Conservation (phyloP, 192 early-diverging fungal genomes). For the Cladochytrium replicatum region DNA sequence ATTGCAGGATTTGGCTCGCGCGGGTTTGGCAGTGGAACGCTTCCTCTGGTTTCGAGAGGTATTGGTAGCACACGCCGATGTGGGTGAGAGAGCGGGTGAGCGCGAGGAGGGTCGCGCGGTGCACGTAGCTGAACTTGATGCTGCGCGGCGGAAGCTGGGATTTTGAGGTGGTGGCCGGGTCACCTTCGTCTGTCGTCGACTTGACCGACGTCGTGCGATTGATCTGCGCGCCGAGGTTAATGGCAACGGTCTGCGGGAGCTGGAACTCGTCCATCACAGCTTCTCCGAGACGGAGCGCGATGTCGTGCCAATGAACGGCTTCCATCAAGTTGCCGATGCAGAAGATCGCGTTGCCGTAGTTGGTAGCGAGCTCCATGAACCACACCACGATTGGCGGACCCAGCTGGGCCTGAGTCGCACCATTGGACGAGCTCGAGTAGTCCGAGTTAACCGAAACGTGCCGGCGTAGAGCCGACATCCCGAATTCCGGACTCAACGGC, state of each 20-base stretch:
- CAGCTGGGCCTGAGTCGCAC: slow-evolving; percentile 14
- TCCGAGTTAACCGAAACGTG: background rate
- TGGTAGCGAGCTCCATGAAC: slow-evolving; percentile 39
- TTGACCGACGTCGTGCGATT: slow-evolving; percentile 1
- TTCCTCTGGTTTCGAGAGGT: no score
- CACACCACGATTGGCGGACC: slow-evolving; percentile 46
- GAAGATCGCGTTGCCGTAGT: slow-evolving; percentile 37
- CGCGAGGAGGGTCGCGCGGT: slow-evolving; percentile 35
- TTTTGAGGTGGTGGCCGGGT: no score
- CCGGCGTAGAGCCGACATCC: background rate
- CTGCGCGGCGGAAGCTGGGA: background rate
- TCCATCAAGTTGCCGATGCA: slow-evolving; percentile 28
- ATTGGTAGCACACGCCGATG: slow-evolving; percentile 33
- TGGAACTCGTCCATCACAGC: slow-evolving; percentile 40
- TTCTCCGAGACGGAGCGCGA: slow-evolving; percentile 33
- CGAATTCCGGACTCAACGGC: slow-evolving; percentile 3
- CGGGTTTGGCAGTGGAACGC: no score
- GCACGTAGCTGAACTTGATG: slow-evolving; percentile 20
- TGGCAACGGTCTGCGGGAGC: slow-evolving; percentile 13
- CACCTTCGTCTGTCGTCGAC: no score
- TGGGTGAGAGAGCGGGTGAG: slow-evolving; percentile 39
- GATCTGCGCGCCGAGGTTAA: background rate
- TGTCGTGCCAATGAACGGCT: slow-evolving; percentile 36
- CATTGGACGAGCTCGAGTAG: background rate
- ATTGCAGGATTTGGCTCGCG: no score